Evolutionary conservation across 2,329 filamentous ascomycete species (phyloP).

Genomic region (Fusarium phyllophilum): DNA sequence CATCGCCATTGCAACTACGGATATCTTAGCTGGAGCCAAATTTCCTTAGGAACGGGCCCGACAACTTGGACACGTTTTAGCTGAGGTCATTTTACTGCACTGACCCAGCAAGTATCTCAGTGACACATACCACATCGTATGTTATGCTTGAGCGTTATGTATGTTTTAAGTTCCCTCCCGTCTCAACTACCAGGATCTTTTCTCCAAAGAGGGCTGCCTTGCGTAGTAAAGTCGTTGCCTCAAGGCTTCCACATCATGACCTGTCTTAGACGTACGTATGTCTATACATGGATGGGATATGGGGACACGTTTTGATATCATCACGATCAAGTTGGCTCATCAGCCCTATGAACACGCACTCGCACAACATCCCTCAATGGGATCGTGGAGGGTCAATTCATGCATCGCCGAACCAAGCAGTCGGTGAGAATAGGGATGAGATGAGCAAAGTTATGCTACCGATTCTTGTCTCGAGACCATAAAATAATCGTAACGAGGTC

Average conservation of each 20-base stretch:
- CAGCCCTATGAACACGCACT: constrained; percentile 19
- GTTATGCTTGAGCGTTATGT: constrained; percentile 27
- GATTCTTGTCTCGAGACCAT: neutral
- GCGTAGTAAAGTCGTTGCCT: constrained; percentile 29
- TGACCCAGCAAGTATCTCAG: neutral
- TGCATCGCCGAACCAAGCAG: constrained; percentile 3
- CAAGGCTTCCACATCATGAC: constrained; percentile 25
- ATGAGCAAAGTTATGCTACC: neutral
- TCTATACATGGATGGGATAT: neutral
- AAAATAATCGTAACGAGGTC: neutral
- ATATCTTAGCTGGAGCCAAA: neutral
- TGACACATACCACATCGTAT: neutral
- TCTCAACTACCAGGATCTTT: constrained; percentile 1
- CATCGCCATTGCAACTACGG: constrained; percentile 10
- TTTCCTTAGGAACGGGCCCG: constrained; percentile 2
- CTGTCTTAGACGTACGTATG: constrained; percentile 7
- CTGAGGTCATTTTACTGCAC: neutral
- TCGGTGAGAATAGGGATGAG: neutral
- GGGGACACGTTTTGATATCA: constrained; percentile 16
- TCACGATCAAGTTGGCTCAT: neutral
- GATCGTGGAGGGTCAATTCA: constrained; percentile 3
- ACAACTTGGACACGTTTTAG: neutral
- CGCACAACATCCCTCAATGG: neutral
- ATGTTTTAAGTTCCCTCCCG: neutral
- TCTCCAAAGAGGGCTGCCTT: constrained; percentile 22